Evolutionary conservation across 176 grass and related monocot genomes (phyloP), one percentile per base, ranked within the genome.

Genomic region (Carex kokanica): DNA sequence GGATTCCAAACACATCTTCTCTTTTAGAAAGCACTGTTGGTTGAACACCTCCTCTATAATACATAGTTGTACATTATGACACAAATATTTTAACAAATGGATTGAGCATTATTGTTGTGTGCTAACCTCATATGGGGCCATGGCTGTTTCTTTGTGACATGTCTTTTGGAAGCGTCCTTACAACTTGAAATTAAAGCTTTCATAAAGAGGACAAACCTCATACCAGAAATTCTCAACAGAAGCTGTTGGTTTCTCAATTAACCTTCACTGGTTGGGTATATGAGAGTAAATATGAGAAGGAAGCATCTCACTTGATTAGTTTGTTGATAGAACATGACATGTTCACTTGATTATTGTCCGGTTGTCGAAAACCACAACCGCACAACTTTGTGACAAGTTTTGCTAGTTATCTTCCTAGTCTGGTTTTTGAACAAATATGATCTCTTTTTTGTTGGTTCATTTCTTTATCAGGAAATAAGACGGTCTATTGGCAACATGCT

Each of bases 111-210:
- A 40, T 60, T 80, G 15, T 60, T 80, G 53, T 60, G n/a, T 80
- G 53, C 78, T 62, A 60, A 24, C 31, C 57, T 81, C 54, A 24
- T 81, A 63, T 81, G 49, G 73, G 51, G 12, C 78, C 78, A 81
- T 21, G 52, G 55, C n/a, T 41, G 18, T 64, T 45, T 81, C 2
- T 18, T 43, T 43, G 36, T 45, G 36, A 36, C 55, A 45, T 81
- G 34, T 61, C 56, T 81, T 23, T 61, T 63, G 60, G 58, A 81
- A 21, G 29, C 53, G 8, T 80, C 55, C 32, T 81, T 81, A 2
- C 78, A 43, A 45, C 16, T 81, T 81, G 78, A 63, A 43, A 45
- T 21, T 21, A 61, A 60, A 13, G 14, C 11, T n/a, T 63, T n/a
- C 18, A 20, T 21, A 32, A 41, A 34, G 7, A 9, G 57, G 57